Evolutionary conservation across 1,139 yeast genomes (phyloP).

Genomic region (Lodderomyces elongisporus): DNA sequence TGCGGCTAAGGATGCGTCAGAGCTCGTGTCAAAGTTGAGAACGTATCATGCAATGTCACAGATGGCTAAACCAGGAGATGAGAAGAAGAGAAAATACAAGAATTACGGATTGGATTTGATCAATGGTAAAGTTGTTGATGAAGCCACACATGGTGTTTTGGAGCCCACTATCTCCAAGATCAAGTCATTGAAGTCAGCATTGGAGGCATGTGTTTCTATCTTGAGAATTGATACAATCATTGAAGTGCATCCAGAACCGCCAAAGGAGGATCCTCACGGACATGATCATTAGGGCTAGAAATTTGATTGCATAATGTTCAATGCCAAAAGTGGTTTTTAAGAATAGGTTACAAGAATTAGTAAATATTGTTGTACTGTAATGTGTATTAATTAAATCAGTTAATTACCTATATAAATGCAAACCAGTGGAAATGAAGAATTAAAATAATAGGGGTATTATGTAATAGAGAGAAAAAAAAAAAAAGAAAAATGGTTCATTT

Average conservation of each 20-base stretch:
- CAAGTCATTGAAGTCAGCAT: conserved; percentile 88
- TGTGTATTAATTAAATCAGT: too few relatives aligned
- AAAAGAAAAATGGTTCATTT: too few relatives aligned
- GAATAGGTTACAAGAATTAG: too few relatives aligned
- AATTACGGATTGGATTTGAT: conserved; percentile 90
- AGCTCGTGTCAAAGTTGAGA: conserved; percentile 88
- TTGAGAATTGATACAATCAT: conserved; percentile 98
- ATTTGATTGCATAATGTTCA: too few relatives aligned
- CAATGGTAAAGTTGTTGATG: conserved; percentile 88
- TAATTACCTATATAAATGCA: too few relatives aligned
- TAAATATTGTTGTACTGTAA: not conserved
- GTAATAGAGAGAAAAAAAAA: too few relatives aligned
- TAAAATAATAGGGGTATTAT: too few relatives aligned
- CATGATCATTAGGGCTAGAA: conserved; percentile 13
- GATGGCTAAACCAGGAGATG: conserved; percentile 73
- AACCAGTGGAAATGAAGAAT: too few relatives aligned
- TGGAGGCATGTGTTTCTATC: conserved; percentile 97
- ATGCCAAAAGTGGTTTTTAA: too few relatives aligned
- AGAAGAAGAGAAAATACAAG: conserved; percentile 77
- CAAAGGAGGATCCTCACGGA: conserved; percentile 78
- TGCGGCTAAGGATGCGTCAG: conserved; percentile 97
- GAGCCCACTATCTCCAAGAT: conserved; percentile 94
- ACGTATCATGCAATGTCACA: conserved; percentile 97
- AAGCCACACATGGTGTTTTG: conserved; percentile 75
- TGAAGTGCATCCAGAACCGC: conserved; percentile 93